Evolutionary conservation across 2,329 filamentous ascomycete genomes (phyloP).

Genomic region (Xylaria sp.): DNA sequence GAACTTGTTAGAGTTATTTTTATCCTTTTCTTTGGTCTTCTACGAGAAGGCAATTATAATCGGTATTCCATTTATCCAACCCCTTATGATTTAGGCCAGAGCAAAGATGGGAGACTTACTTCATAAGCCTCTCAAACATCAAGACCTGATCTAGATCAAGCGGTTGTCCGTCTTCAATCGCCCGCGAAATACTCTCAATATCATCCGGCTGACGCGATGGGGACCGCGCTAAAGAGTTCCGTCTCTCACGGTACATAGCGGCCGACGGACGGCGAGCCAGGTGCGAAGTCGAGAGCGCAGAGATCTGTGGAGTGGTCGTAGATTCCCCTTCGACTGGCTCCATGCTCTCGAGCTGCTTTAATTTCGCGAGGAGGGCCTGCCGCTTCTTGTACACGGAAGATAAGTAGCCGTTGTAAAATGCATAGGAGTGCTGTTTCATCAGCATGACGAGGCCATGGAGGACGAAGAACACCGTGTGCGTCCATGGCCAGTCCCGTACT

Average conservation of each 20-base stretch:
- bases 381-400: conserved; percentile 68
- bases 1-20: background rate
- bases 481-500: conserved; percentile 82
- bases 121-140: conserved; percentile 72
- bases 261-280: conserved; percentile 56
- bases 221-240: conserved; percentile 52
- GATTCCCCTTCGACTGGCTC: conserved; percentile 58
- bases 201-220: conserved; percentile 52
- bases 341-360: conserved; percentile 68
- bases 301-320: conserved; percentile 53
- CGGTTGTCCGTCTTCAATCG: conserved; percentile 69
- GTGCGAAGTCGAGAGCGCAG: conserved; percentile 58
- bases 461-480: conserved; percentile 69
- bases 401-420: conserved; percentile 81
- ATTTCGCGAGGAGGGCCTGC: conserved; percentile 54
- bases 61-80: background rate
- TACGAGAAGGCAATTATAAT: background rate
- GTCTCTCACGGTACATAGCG: conserved; percentile 54
- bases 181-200: conserved; percentile 68
- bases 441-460: conserved; percentile 79
- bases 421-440: conserved; percentile 86
- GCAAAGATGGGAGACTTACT: conserved; percentile 41
- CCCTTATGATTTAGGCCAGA: background rate
- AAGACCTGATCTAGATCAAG: conserved; percentile 71
- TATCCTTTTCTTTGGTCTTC: too few relatives aligned